Conservation (phyloP, 495 filamentous ascomycete genomes). For the Ascodesmis nigricans region DNA sequence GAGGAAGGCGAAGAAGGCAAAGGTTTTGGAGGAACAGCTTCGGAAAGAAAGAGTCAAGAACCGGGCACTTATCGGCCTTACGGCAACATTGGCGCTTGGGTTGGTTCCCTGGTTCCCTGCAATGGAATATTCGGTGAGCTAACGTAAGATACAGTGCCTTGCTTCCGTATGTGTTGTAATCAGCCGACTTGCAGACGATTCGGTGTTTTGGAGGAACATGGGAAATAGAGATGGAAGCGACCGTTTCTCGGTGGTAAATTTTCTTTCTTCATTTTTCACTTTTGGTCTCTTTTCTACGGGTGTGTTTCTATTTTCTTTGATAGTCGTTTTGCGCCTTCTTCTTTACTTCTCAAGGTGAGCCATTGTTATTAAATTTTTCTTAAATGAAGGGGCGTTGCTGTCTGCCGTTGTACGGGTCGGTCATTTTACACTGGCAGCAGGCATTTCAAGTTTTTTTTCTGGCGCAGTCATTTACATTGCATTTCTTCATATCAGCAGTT, state of each 20-base stretch:
- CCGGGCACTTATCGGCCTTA: slow-evolving; percentile 63
- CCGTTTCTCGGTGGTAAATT: no score
- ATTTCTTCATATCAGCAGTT: no score
- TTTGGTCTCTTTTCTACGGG: no score
- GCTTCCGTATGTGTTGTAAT: slow-evolving; percentile 31
- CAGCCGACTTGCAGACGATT: no score
- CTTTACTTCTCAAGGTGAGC: neutral
- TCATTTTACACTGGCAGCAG: neutral
- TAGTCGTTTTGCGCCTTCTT: neutral
- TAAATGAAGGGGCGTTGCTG: neutral
- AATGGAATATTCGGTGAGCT: no score
- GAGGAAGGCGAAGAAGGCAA: slow-evolving; percentile 46
- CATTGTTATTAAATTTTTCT: neutral
- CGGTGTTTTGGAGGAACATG: no score
- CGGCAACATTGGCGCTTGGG: slow-evolving; percentile 69
- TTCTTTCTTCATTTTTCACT: no score
- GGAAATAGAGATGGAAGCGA: no score
- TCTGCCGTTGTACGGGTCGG: neutral
- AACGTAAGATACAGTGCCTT: slow-evolving; percentile 28
- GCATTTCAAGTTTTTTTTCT: neutral
- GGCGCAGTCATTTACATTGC: no score
- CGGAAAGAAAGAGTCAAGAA: slow-evolving; percentile 64
- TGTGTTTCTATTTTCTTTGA: neutral
- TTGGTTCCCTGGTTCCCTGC: no score
- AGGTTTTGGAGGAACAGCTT: slow-evolving; percentile 49